A percentile compares a stretch with the other conserved stretches of the same genome.
phyloP scores from a whole-genome alignment of 2,329 filamentous ascomycete species.

The Apiospora phragmitis region DNA sequence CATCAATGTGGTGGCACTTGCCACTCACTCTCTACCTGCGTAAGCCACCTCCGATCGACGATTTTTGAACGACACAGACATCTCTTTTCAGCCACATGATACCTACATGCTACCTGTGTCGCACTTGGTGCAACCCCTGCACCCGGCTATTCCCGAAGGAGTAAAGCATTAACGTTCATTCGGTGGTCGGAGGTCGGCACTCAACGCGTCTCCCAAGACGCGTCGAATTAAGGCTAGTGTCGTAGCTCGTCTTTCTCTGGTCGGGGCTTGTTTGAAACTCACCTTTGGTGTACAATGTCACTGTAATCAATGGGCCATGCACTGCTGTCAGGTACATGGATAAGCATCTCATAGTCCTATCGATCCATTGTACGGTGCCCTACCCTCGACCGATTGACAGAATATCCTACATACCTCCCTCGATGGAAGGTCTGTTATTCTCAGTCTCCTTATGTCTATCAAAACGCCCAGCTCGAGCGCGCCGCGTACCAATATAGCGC shows the following conservation, averaged over 20 bases:
- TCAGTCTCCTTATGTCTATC: neutral
- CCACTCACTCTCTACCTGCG: neutral
- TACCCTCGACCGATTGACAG: neutral
- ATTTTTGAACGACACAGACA: neutral
- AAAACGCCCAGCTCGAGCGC: slow-evolving; percentile 7
- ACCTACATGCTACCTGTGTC: too few relatives aligned
- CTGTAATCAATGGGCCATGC: neutral
- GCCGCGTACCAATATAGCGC: neutral
- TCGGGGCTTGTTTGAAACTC: neutral
- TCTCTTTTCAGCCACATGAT: neutral
- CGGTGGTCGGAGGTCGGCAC: neutral
- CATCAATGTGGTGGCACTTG: neutral
- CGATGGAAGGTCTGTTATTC: neutral
- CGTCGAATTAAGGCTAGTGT: neutral
- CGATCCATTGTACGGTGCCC: neutral
- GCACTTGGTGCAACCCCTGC: neutral
- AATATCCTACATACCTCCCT: neutral
- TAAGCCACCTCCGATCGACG: neutral
- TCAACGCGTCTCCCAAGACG: neutral
- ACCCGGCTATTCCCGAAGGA: neutral
- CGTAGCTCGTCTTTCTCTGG: neutral
- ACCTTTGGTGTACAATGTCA: neutral
- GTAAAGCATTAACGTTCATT: neutral
- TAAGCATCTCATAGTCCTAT: neutral
- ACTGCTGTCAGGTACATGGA: neutral